Evolutionary conservation across 805 yeast species (phyloP).

Genomic region (Saccharomycodes ludwigii): DNA sequence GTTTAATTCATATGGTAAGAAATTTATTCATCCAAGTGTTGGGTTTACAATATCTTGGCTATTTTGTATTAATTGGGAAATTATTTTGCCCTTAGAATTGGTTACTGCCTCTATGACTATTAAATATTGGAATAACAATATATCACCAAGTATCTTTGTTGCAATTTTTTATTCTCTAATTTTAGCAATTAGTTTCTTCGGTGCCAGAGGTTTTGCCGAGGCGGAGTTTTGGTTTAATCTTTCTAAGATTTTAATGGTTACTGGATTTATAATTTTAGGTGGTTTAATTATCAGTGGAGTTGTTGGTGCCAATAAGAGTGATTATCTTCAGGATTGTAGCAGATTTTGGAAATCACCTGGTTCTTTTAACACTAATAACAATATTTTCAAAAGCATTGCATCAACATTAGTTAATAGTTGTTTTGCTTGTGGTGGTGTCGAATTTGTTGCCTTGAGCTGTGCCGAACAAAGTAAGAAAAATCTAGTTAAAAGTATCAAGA

Average conservation of each 20-base stretch:
- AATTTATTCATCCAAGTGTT: slow-evolving; percentile 47
- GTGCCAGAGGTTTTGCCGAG: slow-evolving; percentile 43
- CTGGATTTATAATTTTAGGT: slow-evolving; percentile 39
- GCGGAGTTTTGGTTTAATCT: slow-evolving; percentile 36
- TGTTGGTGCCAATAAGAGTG: slow-evolving; percentile 30
- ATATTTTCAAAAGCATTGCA: slow-evolving; percentile 49
- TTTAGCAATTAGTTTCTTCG: slow-evolving; percentile 34
- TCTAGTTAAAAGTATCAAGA: slow-evolving; percentile 8
- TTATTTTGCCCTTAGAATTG: slow-evolving; percentile 41
- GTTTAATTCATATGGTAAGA: slow-evolving; percentile 31
- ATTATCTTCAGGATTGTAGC: slow-evolving; percentile 22
- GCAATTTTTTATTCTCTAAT: slow-evolving; percentile 23
- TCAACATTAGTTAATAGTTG: slow-evolving; percentile 61
- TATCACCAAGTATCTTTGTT: slow-evolving; percentile 18
- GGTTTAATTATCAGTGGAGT: slow-evolving; percentile 30
- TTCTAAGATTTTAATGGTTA: slow-evolving; percentile 31
- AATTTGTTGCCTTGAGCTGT: slow-evolving; percentile 57
- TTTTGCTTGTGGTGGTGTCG: slow-evolving; percentile 60
- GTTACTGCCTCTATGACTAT: slow-evolving; percentile 44
- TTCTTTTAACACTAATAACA: slow-evolving; percentile 27
- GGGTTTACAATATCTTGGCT: slow-evolving; percentile 55
- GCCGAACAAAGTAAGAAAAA: slow-evolving; percentile 50
- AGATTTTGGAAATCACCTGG: no score
- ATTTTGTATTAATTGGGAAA: slow-evolving; percentile 43
- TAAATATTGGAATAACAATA: slow-evolving; percentile 29